Conservation (phyloP, 2,329 filamentous ascomycete genomes). For the Penicillium sp. region DNA sequence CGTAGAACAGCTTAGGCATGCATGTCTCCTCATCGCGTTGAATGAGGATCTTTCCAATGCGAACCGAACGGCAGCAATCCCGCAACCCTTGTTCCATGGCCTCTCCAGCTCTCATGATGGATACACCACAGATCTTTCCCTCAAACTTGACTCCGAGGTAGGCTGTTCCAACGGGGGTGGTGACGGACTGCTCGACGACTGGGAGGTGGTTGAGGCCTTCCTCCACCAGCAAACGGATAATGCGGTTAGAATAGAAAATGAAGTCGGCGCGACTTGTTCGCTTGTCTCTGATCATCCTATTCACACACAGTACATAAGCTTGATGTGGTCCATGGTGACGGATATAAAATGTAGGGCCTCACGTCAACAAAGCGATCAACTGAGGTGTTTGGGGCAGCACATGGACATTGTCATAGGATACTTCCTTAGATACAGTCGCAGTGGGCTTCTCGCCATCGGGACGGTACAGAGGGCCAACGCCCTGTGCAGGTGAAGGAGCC, state of each 20-base stretch:
- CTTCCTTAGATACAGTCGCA: constrained; percentile 82
- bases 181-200: constrained; percentile 83
- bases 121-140: constrained; percentile 97
- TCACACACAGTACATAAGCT: constrained; percentile 12
- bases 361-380: constrained; percentile 96
- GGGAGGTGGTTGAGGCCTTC: constrained; percentile 97
- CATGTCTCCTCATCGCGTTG: constrained; percentile 95
- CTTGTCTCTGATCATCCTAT: constrained; percentile 91
- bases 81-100: constrained; percentile 97
- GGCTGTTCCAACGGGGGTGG: constrained; percentile 81
- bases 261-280: constrained; percentile 91
- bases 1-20: constrained; percentile 91
- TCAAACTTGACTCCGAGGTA: constrained; percentile 94
- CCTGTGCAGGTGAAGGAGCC: constrained; percentile 57
- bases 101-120: constrained; percentile 97
- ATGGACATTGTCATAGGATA: constrained; percentile 83
- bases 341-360: constrained; percentile 48
- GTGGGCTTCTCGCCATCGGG: constrained; percentile 75
- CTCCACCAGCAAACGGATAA: constrained; percentile 93
- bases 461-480: constrained; percentile 78
- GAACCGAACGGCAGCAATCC: constrained; percentile 95
- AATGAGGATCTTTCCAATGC: constrained; percentile 98
- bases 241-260: constrained; percentile 98
- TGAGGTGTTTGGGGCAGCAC: constrained; percentile 92
- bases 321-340: constrained; percentile 1